Base-by-base conservation (phyloP, 345 rosid species). In the Anastatica hierochuntica region DNA sequence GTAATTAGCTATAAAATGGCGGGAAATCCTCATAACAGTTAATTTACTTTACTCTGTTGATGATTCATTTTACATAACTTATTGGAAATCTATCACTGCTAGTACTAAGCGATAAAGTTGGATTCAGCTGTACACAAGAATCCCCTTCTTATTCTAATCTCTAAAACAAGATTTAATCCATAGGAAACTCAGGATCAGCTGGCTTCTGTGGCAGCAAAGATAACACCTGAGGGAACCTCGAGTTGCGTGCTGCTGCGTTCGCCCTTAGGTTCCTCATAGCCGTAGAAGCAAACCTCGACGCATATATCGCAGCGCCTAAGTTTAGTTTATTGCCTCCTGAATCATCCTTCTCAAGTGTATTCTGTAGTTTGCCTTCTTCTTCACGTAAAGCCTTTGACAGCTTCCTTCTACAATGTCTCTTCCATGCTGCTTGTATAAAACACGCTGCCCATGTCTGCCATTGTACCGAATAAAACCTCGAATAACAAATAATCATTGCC, bases 221-320 rank as follows among this genome's bases (percentile, higher is more conserved):
- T 44, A 76, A 31, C 60, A 71, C 60, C 5, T 68, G 76, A n/a
- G 71, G 66, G 16, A 59, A 60, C 43, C 57, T 77, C 35, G 70
- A 10, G 34, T 21, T 52, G 1, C 56, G 34, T 20, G 52, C 34
- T 21, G 23, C 50, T 43, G 58, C 59, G 49, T 62, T 71, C 6
- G 50, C 74, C 49, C 76, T 72, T 37, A 82, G 23, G 8, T 64
- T 66, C 31, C 65, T 54, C 38, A 82, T 48, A 15, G 80, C 79
- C 17, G 73, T 68, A 64, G 80, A 64, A 16, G 88, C 84, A 50
- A 85, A 82, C 58, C 56, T 69, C 4, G 90, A 80, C 23, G 80
- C 90, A 60, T 75, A 78, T 3, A 83, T 14, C 8, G 84, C 61
- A 20, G 77, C 79, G 14, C 74, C 76, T 2, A 82, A 69, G 72